Evolutionary conservation across 1,284 basidiomycete genomes (phyloP).

Genomic region (Pascua sp.): DNA sequence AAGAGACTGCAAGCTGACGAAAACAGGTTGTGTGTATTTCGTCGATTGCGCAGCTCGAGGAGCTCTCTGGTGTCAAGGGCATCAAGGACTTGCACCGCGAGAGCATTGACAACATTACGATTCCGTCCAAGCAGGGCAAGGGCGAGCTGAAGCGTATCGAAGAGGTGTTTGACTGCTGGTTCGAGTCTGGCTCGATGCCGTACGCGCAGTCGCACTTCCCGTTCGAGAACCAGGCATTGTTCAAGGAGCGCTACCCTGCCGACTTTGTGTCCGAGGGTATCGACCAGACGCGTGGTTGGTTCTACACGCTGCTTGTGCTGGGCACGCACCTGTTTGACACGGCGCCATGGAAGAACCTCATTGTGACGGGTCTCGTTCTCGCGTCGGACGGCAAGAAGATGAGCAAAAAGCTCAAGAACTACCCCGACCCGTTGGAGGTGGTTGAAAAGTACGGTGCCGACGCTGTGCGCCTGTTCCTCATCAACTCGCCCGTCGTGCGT

Average conservation of each 20-base stretch:
- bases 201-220: constrained; percentile 98
- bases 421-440: constrained; percentile 92
- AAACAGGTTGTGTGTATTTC: constrained; percentile 68
- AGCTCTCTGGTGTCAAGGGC: constrained; percentile 75
- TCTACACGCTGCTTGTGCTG: constrained; percentile 95
- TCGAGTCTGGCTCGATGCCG: constrained; percentile 99
- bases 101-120: constrained; percentile 92
- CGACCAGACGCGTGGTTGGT: constrained; percentile 96
- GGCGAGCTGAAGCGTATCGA: constrained; percentile 85
- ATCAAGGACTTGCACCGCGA: constrained; percentile 95
- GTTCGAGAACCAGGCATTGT: constrained; percentile 79
- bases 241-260: constrained; percentile 83
- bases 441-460: constrained; percentile 94
- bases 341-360: constrained; percentile 98
- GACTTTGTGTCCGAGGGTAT: constrained; percentile 98
- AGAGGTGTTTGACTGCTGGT: constrained; percentile 99
- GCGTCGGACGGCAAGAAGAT: constrained; percentile 99
- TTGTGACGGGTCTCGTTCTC: constrained; percentile 91
- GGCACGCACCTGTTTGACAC: constrained; percentile 89
- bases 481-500: constrained; percentile 97
- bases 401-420: constrained; percentile 97
- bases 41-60: constrained; percentile 84
- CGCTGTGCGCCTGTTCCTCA: constrained; percentile 94
- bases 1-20: too few relatives aligned
- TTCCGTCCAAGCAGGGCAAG: constrained; percentile 87